These are phyloP conservation scores for Panicum virgatum DNA, from an alignment of 202 grass and related monocot genomes.

Conservation along the genomic window DNA sequence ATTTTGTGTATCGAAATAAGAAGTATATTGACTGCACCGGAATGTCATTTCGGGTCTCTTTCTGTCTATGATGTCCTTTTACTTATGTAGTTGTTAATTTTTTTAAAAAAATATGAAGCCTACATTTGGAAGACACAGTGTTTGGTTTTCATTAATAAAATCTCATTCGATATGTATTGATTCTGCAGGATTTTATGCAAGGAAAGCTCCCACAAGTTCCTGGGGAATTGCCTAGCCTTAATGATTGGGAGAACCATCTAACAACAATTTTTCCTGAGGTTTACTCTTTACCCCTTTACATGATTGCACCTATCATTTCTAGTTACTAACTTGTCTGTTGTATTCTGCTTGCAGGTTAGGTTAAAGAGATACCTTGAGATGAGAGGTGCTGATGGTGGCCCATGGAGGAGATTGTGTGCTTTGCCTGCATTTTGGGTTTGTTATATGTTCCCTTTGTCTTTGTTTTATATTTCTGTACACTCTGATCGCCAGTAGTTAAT, in stretches of 20 bases:
- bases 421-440: slow-evolving; percentile 96
- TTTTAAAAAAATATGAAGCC: not conserved
- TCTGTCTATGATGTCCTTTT: slow-evolving; percentile 36
- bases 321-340: slow-evolving; percentile 15
- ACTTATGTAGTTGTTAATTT: slow-evolving; percentile 20
- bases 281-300: slow-evolving; percentile 18
- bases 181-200: slow-evolving; percentile 93
- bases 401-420: slow-evolving; percentile 96
- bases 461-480: slow-evolving; percentile 15
- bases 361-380: slow-evolving; percentile 99
- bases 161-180: slow-evolving; percentile 35
- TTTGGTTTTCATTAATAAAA: slow-evolving; percentile 19
- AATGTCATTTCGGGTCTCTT: slow-evolving; percentile 91
- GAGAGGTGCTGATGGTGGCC: slow-evolving; percentile 97
- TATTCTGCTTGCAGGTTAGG: slow-evolving; percentile 72
- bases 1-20: slow-evolving; percentile 97
- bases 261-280: slow-evolving; percentile 99
- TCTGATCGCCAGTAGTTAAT: not conserved
- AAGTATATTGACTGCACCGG: slow-evolving; percentile 90
- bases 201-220: slow-evolving; percentile 85
- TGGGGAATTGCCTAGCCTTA: slow-evolving; percentile 86
- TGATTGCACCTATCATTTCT: not conserved
- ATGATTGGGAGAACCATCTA: slow-evolving; percentile 99
- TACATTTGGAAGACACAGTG: not conserved
- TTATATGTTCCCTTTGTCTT: not conserved